These are phyloP conservation scores for Magnusiomyces clavatus DNA, from an alignment of 1,139 yeast species.

Conservation along the genomic window DNA sequence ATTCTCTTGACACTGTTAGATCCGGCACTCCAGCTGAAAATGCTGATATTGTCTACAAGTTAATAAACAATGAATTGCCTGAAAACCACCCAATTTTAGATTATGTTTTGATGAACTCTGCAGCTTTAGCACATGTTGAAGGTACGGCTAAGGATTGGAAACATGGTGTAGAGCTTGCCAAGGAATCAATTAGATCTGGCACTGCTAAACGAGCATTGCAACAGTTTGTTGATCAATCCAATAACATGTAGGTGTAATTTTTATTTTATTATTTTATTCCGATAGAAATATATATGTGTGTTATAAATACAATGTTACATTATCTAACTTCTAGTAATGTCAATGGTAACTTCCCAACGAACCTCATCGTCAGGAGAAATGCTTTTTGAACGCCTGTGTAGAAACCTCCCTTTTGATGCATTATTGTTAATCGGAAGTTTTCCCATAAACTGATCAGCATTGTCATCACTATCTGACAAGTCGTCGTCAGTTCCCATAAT, in stretches of 20 bases:
- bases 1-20: constrained; percentile 54
- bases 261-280: background rate
- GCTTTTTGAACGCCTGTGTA: background rate
- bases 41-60: constrained; percentile 53
- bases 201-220: constrained; percentile 54
- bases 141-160: constrained; percentile 63
- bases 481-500: constrained; percentile 5
- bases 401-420: background rate
- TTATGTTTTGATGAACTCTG: constrained; percentile 79
- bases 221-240: constrained; percentile 42
- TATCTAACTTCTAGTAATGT: constrained; percentile 22
- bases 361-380: constrained; percentile 13
- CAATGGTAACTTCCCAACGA: constrained; percentile 36
- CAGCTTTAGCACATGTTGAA: constrained; percentile 74
- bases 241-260: background rate
- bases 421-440: background rate
- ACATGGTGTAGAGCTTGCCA: constrained; percentile 71
- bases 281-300: background rate
- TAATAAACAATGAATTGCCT: constrained; percentile 48
- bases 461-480: background rate
- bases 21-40: constrained; percentile 87
- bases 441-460: background rate
- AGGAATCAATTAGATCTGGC: constrained; percentile 58
- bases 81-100: constrained; percentile 63
- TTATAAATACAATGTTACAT: background rate